Evolutionary conservation across 164 flowering plant genomes (phyloP).

Genomic region (Tinospora cordifolia): DNA sequence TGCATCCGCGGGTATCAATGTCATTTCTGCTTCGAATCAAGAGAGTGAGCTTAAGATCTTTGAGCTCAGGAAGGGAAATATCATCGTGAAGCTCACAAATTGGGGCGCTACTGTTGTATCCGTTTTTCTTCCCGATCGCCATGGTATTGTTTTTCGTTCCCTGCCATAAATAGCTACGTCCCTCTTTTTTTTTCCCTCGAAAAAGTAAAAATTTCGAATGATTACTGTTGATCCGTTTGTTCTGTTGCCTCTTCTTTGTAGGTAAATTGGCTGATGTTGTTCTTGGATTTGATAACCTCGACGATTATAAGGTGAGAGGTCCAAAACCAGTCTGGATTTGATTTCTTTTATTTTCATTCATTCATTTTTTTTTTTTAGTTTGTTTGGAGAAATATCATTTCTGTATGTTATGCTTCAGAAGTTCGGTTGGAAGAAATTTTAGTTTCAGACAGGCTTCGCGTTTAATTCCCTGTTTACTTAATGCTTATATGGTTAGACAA

Average conservation of each 20-base stretch:
- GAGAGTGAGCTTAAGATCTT: conserved; percentile 25
- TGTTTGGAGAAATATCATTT: too few relatives aligned
- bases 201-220: not conserved
- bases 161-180: not conserved
- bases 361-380: not conserved
- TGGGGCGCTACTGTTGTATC: conserved; percentile 74
- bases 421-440: too few relatives aligned
- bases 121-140: conserved; percentile 54
- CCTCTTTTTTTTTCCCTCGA: not conserved
- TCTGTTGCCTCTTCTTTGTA: conserved; percentile 16
- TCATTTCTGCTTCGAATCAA: conserved; percentile 6
- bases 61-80: conserved; percentile 50
- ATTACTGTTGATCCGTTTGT: not conserved
- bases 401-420: too few relatives aligned
- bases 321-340: not conserved
- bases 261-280: conserved; percentile 71
- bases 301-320: conserved; percentile 45
- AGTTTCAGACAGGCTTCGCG: too few relatives aligned
- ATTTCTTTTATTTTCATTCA: not conserved
- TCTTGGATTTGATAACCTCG: conserved; percentile 56
- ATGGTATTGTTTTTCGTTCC: conserved; percentile 32
- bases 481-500: too few relatives aligned
- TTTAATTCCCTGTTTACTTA: too few relatives aligned
- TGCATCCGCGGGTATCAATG: not conserved
- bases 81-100: conserved; percentile 57